A percentile compares a stretch with the other conserved stretches of the same genome.
Conservation (phyloP, 2,329 filamentous ascomycete genomes). For the Coleophoma crateriformis region DNA sequence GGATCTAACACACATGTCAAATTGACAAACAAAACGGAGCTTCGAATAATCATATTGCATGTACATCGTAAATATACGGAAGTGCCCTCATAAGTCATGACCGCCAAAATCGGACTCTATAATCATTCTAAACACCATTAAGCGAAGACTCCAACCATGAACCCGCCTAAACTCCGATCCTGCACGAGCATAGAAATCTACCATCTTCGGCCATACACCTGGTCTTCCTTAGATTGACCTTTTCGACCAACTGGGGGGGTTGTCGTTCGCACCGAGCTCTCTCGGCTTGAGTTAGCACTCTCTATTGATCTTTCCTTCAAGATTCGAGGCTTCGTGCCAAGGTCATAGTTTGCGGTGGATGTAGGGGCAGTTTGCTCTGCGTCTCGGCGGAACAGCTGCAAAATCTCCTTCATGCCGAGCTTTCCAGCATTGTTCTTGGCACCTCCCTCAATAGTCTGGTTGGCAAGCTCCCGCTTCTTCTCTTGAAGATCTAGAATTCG, state of each 20-base stretch:
- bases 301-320: slow-evolving; percentile 17
- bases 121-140: neutral
- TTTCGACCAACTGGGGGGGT: slow-evolving; percentile 10
- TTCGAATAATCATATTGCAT: too few relatives aligned
- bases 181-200: slow-evolving; percentile 2
- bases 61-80: too few relatives aligned
- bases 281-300: slow-evolving; percentile 9
- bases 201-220: slow-evolving; percentile 26
- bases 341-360: slow-evolving; percentile 12
- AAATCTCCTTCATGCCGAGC: slow-evolving; percentile 86
- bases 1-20: too few relatives aligned
- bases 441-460: slow-evolving; percentile 81
- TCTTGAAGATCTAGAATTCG: slow-evolving; percentile 92
- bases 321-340: slow-evolving; percentile 21
- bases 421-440: slow-evolving; percentile 71
- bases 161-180: neutral
- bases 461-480: slow-evolving; percentile 87
- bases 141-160: neutral
- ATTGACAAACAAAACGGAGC: too few relatives aligned
- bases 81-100: too few relatives aligned
- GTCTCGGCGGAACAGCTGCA: slow-evolving; percentile 65
- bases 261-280: slow-evolving; percentile 13
- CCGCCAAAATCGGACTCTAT: too few relatives aligned
- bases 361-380: slow-evolving; percentile 20
- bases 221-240: slow-evolving; percentile 18